Percentiles rank a stretch among this genome's conserved stretches.
These are phyloP conservation scores for Geotrichum carabidarum DNA, from an alignment of 1,139 yeast species.

Conservation along the genomic window DNA sequence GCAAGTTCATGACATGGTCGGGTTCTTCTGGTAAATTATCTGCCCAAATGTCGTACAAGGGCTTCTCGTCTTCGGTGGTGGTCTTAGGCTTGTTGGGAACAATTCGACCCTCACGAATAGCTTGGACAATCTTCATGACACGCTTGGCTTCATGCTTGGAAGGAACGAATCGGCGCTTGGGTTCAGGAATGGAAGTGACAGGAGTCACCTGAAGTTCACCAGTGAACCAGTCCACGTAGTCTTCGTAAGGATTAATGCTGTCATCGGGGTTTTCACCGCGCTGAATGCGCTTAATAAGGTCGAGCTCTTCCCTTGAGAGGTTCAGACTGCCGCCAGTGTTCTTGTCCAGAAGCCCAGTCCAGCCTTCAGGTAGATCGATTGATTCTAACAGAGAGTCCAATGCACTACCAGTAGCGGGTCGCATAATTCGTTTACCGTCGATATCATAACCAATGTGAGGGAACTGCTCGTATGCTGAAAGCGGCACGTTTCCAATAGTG, in stretches of 20 bases:
- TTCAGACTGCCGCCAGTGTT: slow-evolving; percentile 85
- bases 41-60: slow-evolving; percentile 80
- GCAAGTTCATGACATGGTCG: slow-evolving; percentile 80
- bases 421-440: slow-evolving; percentile 95
- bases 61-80: slow-evolving; percentile 42
- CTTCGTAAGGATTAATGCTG: slow-evolving; percentile 80
- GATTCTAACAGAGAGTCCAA: slow-evolving; percentile 81
- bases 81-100: slow-evolving; percentile 61
- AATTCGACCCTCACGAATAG: slow-evolving; percentile 93
- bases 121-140: slow-evolving; percentile 91
- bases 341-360: slow-evolving; percentile 95
- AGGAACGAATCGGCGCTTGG: slow-evolving; percentile 93
- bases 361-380: slow-evolving; percentile 93
- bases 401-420: slow-evolving; percentile 97
- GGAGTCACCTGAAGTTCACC: slow-evolving; percentile 86
- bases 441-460: slow-evolving; percentile 97
- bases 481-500: slow-evolving; percentile 88
- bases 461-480: slow-evolving; percentile 91
- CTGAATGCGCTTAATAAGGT: slow-evolving; percentile 80
- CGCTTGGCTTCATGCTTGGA: slow-evolving; percentile 95
- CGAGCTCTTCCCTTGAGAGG: slow-evolving; percentile 82
- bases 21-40: slow-evolving; percentile 52
- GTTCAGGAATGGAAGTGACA: slow-evolving; percentile 88
- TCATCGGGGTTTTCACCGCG: slow-evolving; percentile 81
- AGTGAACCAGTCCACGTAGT: slow-evolving; percentile 93